These are phyloP conservation scores for Butyriboletus appendiculatus DNA, from an alignment of 1,284 basidiomycete genomes.

Conservation along the genomic window DNA sequence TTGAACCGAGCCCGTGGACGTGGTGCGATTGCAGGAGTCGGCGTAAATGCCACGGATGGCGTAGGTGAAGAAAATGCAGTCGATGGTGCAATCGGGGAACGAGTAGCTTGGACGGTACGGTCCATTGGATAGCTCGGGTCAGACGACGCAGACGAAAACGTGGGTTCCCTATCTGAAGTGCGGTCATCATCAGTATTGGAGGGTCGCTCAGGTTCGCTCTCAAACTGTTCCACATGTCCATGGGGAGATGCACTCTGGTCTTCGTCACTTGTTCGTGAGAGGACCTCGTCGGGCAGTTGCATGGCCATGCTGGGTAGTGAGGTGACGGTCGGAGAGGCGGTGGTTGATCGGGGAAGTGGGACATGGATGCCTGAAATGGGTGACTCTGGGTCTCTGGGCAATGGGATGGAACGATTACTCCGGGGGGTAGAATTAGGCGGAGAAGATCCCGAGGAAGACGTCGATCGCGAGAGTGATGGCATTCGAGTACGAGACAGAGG, in stretches of 20 bases:
- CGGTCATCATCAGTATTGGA: slow-evolving; percentile 23
- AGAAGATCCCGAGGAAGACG: slow-evolving; percentile 60
- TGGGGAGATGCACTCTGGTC: slow-evolving; percentile 3
- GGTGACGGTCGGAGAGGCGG: slow-evolving; percentile 46
- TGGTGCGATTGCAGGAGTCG: slow-evolving; percentile 59
- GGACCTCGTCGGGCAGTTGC: slow-evolving; percentile 19
- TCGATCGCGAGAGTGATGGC: slow-evolving; percentile 68
- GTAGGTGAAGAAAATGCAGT: slow-evolving; percentile 45
- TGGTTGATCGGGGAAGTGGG: slow-evolving; percentile 58
- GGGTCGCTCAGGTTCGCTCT: slow-evolving; percentile 27
- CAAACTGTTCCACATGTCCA: slow-evolving; percentile 9
- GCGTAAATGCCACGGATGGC: slow-evolving; percentile 56
- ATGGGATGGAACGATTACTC: slow-evolving; percentile 48
- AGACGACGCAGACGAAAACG: slow-evolving; percentile 62
- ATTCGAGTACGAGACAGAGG: slow-evolving; percentile 61
- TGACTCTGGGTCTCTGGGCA: slow-evolving; percentile 43
- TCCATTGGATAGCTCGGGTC: slow-evolving; percentile 32
- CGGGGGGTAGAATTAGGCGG: slow-evolving; percentile 65
- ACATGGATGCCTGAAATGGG: slow-evolving; percentile 49
- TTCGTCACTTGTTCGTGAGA: slow-evolving; percentile 20
- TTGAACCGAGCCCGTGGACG: slow-evolving; percentile 63
- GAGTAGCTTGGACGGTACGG: slow-evolving; percentile 24
- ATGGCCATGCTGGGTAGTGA: slow-evolving; percentile 30
- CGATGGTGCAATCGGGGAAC: slow-evolving; percentile 25
- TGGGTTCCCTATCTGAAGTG: slow-evolving; percentile 52